Evolutionary conservation across 2,329 filamentous ascomycete genomes (phyloP), one percentile per base, ranked within the genome.

Genomic region (Diaporthe longicolla): DNA sequence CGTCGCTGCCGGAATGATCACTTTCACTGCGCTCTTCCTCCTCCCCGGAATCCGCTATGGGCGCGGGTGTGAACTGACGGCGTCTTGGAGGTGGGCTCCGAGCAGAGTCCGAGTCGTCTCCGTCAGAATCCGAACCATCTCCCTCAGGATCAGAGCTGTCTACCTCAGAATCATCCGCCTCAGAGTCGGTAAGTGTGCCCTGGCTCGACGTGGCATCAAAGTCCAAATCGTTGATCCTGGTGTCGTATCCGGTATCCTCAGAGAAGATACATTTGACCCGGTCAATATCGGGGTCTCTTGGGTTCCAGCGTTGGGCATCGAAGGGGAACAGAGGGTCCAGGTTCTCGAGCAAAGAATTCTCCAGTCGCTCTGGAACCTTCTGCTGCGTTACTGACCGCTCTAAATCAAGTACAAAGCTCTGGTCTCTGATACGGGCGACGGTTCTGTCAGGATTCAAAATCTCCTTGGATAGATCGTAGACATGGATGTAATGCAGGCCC

Each of bases 21-120:
- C 9, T 29, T 10, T 32, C 59, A 9, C 37, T 63, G 19, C 7
- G 17, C 15, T 32, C 40, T 15, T 45, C 37, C 1, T 63, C 40
- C 24, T 43, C 29, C 32, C 37, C 29, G 4, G 21, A 19, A 52
- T 10, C 19, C 0, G n/a, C 48, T 52, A 32, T 6, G 4, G 32
- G 63, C 11, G 63, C 63, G 19, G 63, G 63, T 11, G 63, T 66
- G 29, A 52, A 66, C 29, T 45, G 29, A 19, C 63, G 63, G 15
- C 29, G 45, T n/a, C 43, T 5, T 45, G 45, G 29, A 19, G 26
- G 5, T 21, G 45, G 63, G 45, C 45, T 48, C 8, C 45, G 21
- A 50, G 48, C 24, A 11, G 26, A 21, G 10, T 58, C 55, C 1
- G 55, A 58, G 26, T 65, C 43, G 13, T 45, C 26, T 15, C 11